phyloP scores from a whole-genome alignment of 352 stramenopile species.

The Hyaloperonospora brassicae region DNA sequence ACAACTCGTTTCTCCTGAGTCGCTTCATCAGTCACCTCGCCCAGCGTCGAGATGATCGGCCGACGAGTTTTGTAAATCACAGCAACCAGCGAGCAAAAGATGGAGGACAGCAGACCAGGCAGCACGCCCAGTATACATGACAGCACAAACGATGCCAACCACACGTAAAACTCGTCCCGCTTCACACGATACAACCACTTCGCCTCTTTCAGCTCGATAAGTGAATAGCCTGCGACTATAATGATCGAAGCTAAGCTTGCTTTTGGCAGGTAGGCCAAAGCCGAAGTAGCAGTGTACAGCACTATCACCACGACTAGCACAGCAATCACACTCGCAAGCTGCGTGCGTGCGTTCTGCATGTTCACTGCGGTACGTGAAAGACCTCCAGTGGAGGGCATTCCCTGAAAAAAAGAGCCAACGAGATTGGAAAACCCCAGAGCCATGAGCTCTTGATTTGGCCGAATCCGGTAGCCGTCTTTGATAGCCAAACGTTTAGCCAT shows the following conservation, averaged over 20 bases:
- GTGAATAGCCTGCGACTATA: conserved; percentile 15
- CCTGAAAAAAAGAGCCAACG: conserved; percentile 15
- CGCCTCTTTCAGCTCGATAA: conserved; percentile 15
- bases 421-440: conserved; percentile 12
- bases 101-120: conserved; percentile 12
- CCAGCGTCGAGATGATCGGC: conserved; percentile 10
- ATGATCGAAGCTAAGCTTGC: conserved; percentile 17
- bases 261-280: conserved; percentile 15
- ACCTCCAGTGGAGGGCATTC: conserved; percentile 15
- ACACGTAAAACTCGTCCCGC: conserved; percentile 17
- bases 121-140: conserved; percentile 13
- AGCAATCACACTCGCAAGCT: conserved; percentile 11
- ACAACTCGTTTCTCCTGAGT: conserved; percentile 2
- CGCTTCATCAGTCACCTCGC: conserved; percentile 28
- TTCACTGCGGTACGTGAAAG: conserved; percentile 16
- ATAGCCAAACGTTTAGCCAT: conserved; percentile 19
- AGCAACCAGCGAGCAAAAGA: conserved; percentile 13
- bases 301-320: conserved; percentile 12
- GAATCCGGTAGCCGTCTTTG: conserved; percentile 13
- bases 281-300: conserved; percentile 12
- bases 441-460: conserved; percentile 16
- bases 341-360: conserved; percentile 14
- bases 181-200: conserved; percentile 18
- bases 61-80: conserved; percentile 17
- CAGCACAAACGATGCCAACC: conserved; percentile 10